A percentile compares a stretch with the other conserved stretches of the same genome.
phyloP scores from a whole-genome alignment of 176 grass and related monocot species.

The Aechmea fasciata region DNA sequence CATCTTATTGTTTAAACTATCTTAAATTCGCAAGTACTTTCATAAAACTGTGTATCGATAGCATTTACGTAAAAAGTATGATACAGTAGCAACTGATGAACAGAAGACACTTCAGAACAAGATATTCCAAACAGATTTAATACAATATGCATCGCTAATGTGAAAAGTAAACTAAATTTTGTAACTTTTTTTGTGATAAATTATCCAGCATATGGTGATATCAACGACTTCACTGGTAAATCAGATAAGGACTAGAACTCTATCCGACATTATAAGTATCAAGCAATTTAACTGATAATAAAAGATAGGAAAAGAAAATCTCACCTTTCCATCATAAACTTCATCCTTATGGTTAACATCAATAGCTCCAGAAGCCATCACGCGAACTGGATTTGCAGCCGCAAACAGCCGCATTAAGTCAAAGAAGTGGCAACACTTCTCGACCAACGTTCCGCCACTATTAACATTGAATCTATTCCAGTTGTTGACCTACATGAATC shows the following conservation, averaged over 20 bases:
- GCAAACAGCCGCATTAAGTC: conserved; percentile 87
- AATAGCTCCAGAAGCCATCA: conserved; percentile 93
- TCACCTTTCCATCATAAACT: conserved; percentile 80
- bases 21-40: too few relatives aligned
- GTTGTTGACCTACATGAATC: conserved; percentile 62
- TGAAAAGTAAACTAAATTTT: too few relatives aligned
- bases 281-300: neutral
- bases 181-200: too few relatives aligned
- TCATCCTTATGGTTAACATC: conserved; percentile 95
- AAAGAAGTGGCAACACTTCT: conserved; percentile 97
- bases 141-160: too few relatives aligned
- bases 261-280: neutral
- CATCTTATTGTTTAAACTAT: too few relatives aligned
- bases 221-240: too few relatives aligned
- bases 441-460: conserved; percentile 82
- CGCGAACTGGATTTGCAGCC: conserved; percentile 74
- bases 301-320: neutral
- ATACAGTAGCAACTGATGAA: too few relatives aligned
- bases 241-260: neutral
- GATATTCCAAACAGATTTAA: too few relatives aligned
- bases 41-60: too few relatives aligned
- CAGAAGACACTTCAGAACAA: too few relatives aligned
- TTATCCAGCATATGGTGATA: too few relatives aligned
- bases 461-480: conserved; percentile 97
- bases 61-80: too few relatives aligned